Base-by-base conservation (phyloP, 2,329 filamentous ascomycete genomes). In the Scopulariopsis brevicaulis region DNA sequence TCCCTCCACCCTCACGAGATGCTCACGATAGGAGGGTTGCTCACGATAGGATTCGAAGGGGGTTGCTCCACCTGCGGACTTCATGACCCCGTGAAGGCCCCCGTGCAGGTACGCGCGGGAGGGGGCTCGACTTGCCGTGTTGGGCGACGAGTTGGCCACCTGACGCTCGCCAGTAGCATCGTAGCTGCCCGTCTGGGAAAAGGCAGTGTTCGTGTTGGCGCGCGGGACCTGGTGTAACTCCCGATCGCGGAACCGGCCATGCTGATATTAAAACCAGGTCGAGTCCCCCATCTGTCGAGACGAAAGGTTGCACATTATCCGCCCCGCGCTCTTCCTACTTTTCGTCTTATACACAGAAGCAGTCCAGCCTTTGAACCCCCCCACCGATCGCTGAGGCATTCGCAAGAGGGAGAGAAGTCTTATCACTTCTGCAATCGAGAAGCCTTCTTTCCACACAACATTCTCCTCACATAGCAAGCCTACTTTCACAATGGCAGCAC, bases 401-500 rank as follows among this genome's bases (percentile, higher is more conserved):
- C 28, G 8, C 28, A 8, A 32, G 28, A 32, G n/a, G n/a, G 28
- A 32, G 28, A 32, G 28, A 32, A 32, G 4, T 32, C 28, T n/a
- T 8, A 32, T 32, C 28, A 32, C 8, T 32, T 32, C 28, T 32
- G 28, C 28, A 32, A 32, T 32, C 28, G 28, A 32, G 28, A 32
- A 32, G 4, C 28, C 8, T 32, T 32, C 28, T 32, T 32, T 8
- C 8, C 28, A 32, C 28, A 32, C n/a, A n/a, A 63, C 34, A 58
- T 61, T 58, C 43, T 60, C 57, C 20, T 59, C 66, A 51, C 58
- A 59, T 18, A 60, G 58, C 40, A 56, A 62, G 24, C 59, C 67
- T 37, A 64, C 67, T 7, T n/a, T 4, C 46, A n/a, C 15, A 20
- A 22, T 24, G 22, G 4, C 46, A 34, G 60, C 71, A 14, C 71